Base-by-base conservation (phyloP, 2,329 filamentous ascomycete species). In the Samsoniella hepiali region DNA sequence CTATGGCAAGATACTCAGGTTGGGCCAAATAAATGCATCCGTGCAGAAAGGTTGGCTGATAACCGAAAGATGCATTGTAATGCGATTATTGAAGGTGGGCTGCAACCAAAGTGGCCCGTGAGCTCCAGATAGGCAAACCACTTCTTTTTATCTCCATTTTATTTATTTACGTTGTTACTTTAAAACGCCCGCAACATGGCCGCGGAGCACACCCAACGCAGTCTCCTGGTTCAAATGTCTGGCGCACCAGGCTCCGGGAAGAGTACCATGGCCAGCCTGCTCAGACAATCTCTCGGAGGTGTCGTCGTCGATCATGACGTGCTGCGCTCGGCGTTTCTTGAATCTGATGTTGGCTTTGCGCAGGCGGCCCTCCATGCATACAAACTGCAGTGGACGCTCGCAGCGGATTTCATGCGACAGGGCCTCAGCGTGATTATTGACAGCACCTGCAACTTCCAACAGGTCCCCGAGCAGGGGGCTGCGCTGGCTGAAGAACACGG, bases 231-330 rank as follows among this genome's bases (percentile, higher is more conserved):
- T 54, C 74, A 77, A 51, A 77, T 78, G 73, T 76, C 76, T 2
- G 75, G 76, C 5, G 73, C 74, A 6, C 75, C 76, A 2, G 76
- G 76, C 9, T 73, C 74, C 9, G 75, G 76, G 1, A 78, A 78
- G 63, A 77, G 73, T 67, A 77, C 75, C 1, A 59, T 73, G 15
- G 73, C 75, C 2, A 68, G 60, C 11, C 66, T 72, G 0, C 69
- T 78, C 0, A 63, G 66, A 7, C 65, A 63, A 13, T 67, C 68
- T 0, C 68, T 76, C 49, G 63, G 69, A 42, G 74, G 60, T 4
- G 62, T 75, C 1, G 69, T 76, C 40, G 71, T 78, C 62, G 68
- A 77, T 62, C 76, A 77, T 62, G 77, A 78, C 58, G 55, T 75
- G 13, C 56, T 78, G 62, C 69, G 69, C 60, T 73, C 75, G 27